These are phyloP conservation scores for Themeda triandra DNA, from an alignment of 176 grass and related monocot species.

Conservation along the genomic window DNA sequence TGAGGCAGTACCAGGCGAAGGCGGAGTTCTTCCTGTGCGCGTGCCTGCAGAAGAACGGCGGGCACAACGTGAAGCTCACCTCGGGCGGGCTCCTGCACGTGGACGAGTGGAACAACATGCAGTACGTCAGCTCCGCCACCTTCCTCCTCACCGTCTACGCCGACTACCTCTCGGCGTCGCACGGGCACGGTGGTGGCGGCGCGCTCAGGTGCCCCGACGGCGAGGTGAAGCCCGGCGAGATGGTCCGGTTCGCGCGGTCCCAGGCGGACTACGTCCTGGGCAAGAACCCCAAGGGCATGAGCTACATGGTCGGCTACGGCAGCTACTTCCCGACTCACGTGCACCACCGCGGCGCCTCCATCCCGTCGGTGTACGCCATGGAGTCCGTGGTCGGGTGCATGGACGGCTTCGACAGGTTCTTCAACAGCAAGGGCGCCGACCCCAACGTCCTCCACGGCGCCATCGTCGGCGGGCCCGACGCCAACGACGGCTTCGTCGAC, in stretches of 20 bases:
- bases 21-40: constrained; percentile 96
- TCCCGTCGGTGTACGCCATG: constrained; percentile 49
- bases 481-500: constrained; percentile 63
- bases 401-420: constrained; percentile 83
- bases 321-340: constrained; percentile 56
- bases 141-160: constrained; percentile 86
- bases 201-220: constrained; percentile 65
- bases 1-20: constrained; percentile 83
- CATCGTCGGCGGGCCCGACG: constrained; percentile 77
- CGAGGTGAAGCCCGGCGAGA: constrained; percentile 49
- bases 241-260: constrained; percentile 55
- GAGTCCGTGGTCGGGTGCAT: constrained; percentile 50
- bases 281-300: constrained; percentile 74
- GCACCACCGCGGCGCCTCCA: constrained; percentile 91
- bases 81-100: constrained; percentile 70
- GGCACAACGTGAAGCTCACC: constrained; percentile 62
- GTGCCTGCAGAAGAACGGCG: constrained; percentile 86
- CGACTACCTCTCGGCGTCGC: constrained; percentile 48
- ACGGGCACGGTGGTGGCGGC: not conserved
- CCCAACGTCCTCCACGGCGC: constrained; percentile 73
- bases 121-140: constrained; percentile 65
- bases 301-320: constrained; percentile 86
- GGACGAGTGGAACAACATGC: constrained; percentile 92
- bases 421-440: constrained; percentile 53
- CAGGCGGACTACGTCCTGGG: constrained; percentile 89